Conservation (phyloP, 2,329 filamentous ascomycete genomes). For the Pseudogymnoascus sp. region DNA sequence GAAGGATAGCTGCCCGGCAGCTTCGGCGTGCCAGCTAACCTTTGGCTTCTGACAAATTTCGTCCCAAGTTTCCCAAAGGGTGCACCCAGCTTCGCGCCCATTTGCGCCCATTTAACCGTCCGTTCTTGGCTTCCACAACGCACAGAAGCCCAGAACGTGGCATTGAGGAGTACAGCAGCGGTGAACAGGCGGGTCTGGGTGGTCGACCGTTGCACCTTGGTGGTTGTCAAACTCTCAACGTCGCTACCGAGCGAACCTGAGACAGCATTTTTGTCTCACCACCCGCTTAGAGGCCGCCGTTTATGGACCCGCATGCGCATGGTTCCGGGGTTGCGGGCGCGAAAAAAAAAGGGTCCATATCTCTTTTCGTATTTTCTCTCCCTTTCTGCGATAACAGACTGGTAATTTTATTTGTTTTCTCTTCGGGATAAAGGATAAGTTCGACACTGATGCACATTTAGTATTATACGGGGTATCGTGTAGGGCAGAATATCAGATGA, state of each 20-base stretch:
- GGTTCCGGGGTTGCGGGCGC: not conserved
- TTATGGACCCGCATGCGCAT: conserved; percentile 31
- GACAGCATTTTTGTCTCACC: not conserved
- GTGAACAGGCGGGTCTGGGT: not conserved
- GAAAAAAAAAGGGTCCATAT: not conserved
- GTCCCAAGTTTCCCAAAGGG: not conserved
- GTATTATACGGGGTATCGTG: not conserved
- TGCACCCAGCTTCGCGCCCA: not conserved
- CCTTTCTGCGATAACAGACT: not conserved
- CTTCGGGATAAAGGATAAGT: not conserved
- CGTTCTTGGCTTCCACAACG: not conserved
- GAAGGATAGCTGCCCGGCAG: not conserved
- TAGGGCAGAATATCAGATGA: not conserved
- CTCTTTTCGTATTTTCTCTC: not conserved
- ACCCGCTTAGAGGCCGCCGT: conserved; percentile 67
- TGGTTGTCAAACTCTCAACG: not conserved
- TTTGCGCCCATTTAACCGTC: not conserved
- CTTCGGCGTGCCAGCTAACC: not conserved
- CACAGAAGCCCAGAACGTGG: not conserved
- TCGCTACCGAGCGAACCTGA: conserved; percentile 2
- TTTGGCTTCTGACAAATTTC: not conserved
- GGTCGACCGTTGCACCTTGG: not conserved
- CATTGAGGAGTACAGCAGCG: not conserved
- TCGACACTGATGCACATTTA: not conserved
- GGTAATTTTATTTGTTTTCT: not conserved